Evolutionary conservation across 139 green algal species (phyloP), one percentile per base, ranked within the genome.

Genomic region (Micromonas pusilla): DNA sequence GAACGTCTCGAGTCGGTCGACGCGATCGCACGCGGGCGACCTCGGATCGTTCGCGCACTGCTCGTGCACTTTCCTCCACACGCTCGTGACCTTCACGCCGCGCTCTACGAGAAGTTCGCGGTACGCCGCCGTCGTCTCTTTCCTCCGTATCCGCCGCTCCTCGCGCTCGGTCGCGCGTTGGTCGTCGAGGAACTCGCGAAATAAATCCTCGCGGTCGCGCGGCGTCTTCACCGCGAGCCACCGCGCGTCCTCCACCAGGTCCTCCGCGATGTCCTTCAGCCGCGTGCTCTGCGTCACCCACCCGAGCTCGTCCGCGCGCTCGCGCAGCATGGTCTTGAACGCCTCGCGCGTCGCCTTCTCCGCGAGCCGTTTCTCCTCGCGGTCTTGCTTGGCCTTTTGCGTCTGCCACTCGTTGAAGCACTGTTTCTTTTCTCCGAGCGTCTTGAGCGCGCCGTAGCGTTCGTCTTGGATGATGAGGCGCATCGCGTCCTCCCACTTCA

Each of bases 401-500:
- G 85, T 81, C 60, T 88, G 74, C 76, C 92, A 97, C 86, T 97
- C 93, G 73, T 97, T 92, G 89, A 98, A 97, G 60, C 83, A 85
- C 34, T 87, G 77, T 88, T 94, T 96, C 81, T 91, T 93, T 84
- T 97, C 94, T 0, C 90, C 88, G 74, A 97, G 82, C 1, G 90
- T 87, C 83, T 95, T 95, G 31, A 98, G 83, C 0, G 91, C 92
- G 31, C 84, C 87, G 73, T 96, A 78, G 28, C 72, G 45, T 37
- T n/a, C 72, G 33, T 78, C 72, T 4, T 19, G 19, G 1, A n/a
- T 39, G 52, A 32, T 45, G 0, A n/a, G 26, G 19, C 53, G n/a
- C 72, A 39, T 5, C 20, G 62, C 81, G 73, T 94, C 85, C 70
- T 98, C 93, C 93, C 85, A 89, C 52, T 79, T 85, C 83, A 84